Evolutionary conservation across 441 rosid genomes (phyloP), one percentile per base, ranked within the genome.

Genomic region (Aleurites moluccanus): DNA sequence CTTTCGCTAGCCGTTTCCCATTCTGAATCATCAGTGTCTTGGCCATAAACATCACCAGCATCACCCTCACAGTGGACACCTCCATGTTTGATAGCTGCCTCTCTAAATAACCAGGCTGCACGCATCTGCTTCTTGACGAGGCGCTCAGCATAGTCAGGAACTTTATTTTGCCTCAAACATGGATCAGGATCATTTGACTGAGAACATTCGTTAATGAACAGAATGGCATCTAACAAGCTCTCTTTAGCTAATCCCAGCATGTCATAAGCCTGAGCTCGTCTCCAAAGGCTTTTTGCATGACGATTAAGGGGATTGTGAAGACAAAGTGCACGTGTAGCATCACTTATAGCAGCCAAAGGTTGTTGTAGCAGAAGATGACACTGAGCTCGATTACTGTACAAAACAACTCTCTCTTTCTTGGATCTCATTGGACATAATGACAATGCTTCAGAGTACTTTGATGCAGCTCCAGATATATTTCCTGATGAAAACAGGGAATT

Each of bases 1-100:
- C 98, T 95, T 84, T 88, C 98, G 44, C 98, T 95, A 2, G 94
- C 99, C 27, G 97, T 95, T 79, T 95, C 97, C 98, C 98, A 95
- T 60, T 93, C 98, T 2, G 97, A 93, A 81, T 85, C 97, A 80
- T 93, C 97, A 7, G 82, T 84, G 44, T 88, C 97, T 52, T 85
- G 95, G 25, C 96, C 97, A 76, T 88, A 87, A 68, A 85, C 73
- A 75, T 88, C 92, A 40, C 87, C 80, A 53, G 79, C 88, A 64
- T 88, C 92, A 7, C 92, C 94, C 81, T 87, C 92, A 72, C 92
- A 80, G 59, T 84, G 92, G 59, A 89, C 88, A 4, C 95, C 97
- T n/a, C 99, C 98, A 74, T 89, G 97, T 79, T 95, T 95, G 72
- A 86, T 81, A 13, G 97, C 92, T 7, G 98, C 95, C 79, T 91